These are phyloP conservation scores for Leucosporidium yakuticum DNA, from an alignment of 768 basidiomycete species.

Conservation along the genomic window DNA sequence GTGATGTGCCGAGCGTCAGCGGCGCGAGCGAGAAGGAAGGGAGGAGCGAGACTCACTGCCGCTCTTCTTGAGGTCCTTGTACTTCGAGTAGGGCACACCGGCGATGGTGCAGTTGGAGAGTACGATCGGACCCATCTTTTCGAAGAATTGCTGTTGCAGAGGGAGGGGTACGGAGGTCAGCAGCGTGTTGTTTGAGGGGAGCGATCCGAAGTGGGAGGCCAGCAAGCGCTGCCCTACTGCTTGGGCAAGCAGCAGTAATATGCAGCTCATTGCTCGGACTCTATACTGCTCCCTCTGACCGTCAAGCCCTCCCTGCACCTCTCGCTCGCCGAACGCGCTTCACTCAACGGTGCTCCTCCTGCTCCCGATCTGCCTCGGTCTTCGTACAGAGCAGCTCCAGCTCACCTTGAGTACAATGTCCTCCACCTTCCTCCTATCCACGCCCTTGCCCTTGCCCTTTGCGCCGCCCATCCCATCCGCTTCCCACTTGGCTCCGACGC, in stretches of 20 bases:
- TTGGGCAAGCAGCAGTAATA: background rate
- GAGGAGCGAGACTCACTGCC: background rate
- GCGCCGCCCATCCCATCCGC: background rate
- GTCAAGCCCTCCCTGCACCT: no score
- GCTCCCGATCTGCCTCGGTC: background rate
- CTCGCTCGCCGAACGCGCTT: background rate
- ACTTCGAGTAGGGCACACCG: background rate
- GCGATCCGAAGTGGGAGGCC: background rate
- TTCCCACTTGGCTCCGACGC: background rate
- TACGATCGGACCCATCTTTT: background rate
- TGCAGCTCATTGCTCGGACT: no score
- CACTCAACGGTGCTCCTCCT: background rate
- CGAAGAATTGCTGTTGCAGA: background rate
- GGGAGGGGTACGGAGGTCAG: background rate
- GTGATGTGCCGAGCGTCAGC: background rate
- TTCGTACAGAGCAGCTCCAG: background rate
- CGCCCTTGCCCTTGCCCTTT: background rate
- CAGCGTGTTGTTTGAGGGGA: background rate
- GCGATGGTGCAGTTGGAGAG: slow-evolving; percentile 1
- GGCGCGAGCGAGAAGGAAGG: background rate
- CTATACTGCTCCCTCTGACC: no score
- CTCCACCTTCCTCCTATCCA: background rate
- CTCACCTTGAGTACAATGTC: background rate
- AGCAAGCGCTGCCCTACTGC: background rate
- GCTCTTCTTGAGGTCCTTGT: background rate